These are phyloP conservation scores for Beta vulgaris DNA, from an alignment of 148 eudicot species.

Conservation along the genomic window DNA sequence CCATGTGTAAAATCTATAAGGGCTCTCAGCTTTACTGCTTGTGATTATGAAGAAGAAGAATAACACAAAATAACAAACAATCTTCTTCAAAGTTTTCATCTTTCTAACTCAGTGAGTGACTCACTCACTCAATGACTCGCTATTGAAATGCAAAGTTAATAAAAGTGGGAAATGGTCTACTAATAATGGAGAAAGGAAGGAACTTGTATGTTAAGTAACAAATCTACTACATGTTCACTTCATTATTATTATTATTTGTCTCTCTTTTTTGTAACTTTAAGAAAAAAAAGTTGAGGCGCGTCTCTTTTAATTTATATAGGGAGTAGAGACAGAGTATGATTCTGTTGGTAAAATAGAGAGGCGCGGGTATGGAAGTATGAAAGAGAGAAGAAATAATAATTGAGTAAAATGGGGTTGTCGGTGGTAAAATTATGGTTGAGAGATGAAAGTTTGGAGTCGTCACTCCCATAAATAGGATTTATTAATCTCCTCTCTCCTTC, in stretches of 20 bases:
- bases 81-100: slow-evolving; percentile 7
- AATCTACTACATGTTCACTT: neutral
- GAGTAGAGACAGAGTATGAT: neutral
- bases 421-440: no score
- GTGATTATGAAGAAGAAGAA: slow-evolving; percentile 2
- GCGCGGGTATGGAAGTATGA: neutral
- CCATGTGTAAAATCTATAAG: slow-evolving; percentile 32
- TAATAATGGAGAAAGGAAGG: neutral
- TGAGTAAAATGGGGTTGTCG: no score
- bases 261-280: neutral
- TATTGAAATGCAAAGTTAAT: neutral
- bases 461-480: no score
- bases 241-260: neutral
- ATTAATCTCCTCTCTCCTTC: no score
- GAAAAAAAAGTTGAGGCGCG: no score
- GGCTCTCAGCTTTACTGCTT: slow-evolving; percentile 25
- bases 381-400: no score
- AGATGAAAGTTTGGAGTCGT: no score
- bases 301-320: neutral
- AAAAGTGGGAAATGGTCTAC: neutral
- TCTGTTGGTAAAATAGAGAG: neutral
- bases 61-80: neutral
- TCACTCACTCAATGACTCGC: slow-evolving; percentile 9
- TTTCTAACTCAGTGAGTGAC: neutral
- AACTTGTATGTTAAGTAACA: slow-evolving; percentile 9